Evolutionary conservation across 306 rosid genomes (phyloP).

Genomic region (Malus sylvestris): DNA sequence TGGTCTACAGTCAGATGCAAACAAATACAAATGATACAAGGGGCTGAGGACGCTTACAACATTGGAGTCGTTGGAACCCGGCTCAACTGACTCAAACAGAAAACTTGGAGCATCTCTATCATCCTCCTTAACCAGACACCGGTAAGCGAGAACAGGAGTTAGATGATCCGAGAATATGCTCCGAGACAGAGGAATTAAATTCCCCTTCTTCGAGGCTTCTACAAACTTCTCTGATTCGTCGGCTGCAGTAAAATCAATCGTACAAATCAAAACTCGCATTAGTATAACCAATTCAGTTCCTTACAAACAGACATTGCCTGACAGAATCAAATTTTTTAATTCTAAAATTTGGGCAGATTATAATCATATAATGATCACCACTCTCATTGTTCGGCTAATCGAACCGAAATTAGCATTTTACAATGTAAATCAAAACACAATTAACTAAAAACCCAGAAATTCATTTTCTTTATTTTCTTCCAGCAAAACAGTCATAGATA

Average conservation of each 20-base stretch:
- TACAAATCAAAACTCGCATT: not conserved
- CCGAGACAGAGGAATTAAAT: slow-evolving; percentile 65
- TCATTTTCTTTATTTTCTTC: not conserved
- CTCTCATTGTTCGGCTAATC: no score
- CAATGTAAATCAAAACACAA: not conserved
- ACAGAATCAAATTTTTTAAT: no score
- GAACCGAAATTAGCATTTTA: not conserved
- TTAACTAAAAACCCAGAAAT: not conserved
- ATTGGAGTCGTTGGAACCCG: slow-evolving; percentile 58
- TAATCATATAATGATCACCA: no score
- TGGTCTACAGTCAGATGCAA: not conserved
- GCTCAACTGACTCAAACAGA: slow-evolving; percentile 82
- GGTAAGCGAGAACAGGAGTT: slow-evolving; percentile 92
- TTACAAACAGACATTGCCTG: no score
- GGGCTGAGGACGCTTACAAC: slow-evolving; percentile 38
- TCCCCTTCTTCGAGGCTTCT: slow-evolving; percentile 78
- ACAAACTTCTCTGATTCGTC: slow-evolving; percentile 54
- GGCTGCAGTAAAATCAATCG: slow-evolving; percentile 33
- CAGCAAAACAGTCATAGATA: not conserved
- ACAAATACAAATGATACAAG: not conserved
- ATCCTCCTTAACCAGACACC: slow-evolving; percentile 92
- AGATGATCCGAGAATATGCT: slow-evolving; percentile 89
- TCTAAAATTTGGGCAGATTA: no score
- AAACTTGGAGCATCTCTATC: slow-evolving; percentile 97
- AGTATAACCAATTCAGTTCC: not conserved